phyloP scores from a whole-genome alignment of 164 flowering plant species.

The Saururus chinensis region DNA sequence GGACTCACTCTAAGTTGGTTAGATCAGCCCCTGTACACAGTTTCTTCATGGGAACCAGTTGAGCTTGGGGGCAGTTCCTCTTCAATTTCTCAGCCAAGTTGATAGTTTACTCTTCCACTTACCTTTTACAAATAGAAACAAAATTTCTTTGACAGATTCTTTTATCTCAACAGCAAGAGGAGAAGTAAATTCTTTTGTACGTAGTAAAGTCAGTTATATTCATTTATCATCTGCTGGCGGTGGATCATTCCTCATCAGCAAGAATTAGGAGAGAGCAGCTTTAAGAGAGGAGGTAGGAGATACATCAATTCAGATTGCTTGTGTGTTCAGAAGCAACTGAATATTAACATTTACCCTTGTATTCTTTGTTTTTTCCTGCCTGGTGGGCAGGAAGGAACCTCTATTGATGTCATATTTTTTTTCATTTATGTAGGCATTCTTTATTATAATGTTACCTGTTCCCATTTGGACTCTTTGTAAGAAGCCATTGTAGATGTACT shows the following conservation, averaged over 20 bases:
- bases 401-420: not conserved
- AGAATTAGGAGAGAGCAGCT: not conserved
- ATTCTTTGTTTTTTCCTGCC: not conserved
- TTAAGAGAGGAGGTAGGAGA: not conserved
- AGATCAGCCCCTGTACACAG: conserved; percentile 79
- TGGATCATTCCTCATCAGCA: not conserved
- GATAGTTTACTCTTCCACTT: conserved; percentile 4
- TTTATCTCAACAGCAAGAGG: not conserved
- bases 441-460: not conserved
- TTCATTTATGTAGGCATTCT: not conserved
- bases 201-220: not conserved
- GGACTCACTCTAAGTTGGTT: conserved; percentile 60
- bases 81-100: conserved; percentile 46
- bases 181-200: not conserved
- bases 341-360: not conserved
- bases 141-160: not conserved
- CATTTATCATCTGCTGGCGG: not conserved
- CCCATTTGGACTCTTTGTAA: not conserved
- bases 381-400: not conserved
- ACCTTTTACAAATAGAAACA: not conserved
- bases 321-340: not conserved
- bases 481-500: not conserved
- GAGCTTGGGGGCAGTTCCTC: conserved; percentile 59
- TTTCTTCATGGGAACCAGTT: conserved; percentile 75
- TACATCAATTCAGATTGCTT: not conserved